Conservation (phyloP, 306 rosid species). For the Prunus mongolica region DNA sequence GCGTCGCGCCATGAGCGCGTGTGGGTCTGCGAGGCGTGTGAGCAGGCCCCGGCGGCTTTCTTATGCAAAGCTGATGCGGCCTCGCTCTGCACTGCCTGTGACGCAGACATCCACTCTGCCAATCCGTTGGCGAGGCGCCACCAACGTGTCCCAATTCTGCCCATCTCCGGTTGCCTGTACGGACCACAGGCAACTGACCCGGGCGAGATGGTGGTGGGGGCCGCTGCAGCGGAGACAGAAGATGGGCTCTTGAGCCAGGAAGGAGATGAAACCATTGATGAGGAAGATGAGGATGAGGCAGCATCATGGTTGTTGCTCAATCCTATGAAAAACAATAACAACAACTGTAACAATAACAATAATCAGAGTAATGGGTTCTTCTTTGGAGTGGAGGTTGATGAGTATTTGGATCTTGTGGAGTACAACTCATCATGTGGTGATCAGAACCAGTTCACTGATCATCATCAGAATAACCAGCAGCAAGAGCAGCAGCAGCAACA, state of each 20-base stretch:
- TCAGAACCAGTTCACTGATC: slow-evolving; percentile 35
- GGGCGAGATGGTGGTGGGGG: not conserved
- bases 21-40: slow-evolving; percentile 86
- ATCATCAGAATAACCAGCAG: slow-evolving; percentile 14
- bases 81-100: slow-evolving; percentile 78
- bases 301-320: slow-evolving; percentile 86
- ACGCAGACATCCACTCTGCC: slow-evolving; percentile 85
- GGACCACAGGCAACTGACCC: slow-evolving; percentile 25
- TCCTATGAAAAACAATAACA: slow-evolving; percentile 37
- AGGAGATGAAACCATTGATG: slow-evolving; percentile 41
- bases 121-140: slow-evolving; percentile 92
- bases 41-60: slow-evolving; percentile 74
- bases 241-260: slow-evolving; percentile 35
- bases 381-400: slow-evolving; percentile 76
- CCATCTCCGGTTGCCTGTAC: slow-evolving; percentile 38
- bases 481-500: slow-evolving; percentile 33
- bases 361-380: slow-evolving; percentile 43
- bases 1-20: slow-evolving; percentile 83
- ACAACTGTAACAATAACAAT: not conserved
- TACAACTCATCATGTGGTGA: slow-evolving; percentile 47
- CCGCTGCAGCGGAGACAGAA: not conserved
- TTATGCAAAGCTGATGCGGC: slow-evolving; percentile 91
- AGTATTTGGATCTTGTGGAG: slow-evolving; percentile 79
- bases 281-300: slow-evolving; percentile 67
- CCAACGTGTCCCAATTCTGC: slow-evolving; percentile 76